Conservation (phyloP, 495 filamentous ascomycete genomes). For the Talaromyces trachyspermus region DNA sequence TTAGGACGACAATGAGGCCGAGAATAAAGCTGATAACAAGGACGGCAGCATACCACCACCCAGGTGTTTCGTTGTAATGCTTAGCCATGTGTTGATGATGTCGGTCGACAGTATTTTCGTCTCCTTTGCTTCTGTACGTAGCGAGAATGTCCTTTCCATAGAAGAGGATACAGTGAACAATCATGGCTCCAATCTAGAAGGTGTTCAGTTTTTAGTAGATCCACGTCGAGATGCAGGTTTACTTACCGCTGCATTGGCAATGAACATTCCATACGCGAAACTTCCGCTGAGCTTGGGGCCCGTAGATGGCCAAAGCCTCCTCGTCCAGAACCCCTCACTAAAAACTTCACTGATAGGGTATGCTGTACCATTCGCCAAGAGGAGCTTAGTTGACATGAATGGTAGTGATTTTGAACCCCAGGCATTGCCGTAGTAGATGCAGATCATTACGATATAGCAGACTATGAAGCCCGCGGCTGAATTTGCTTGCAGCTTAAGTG, state of each 20-base stretch:
- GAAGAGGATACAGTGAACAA: conserved; percentile 6
- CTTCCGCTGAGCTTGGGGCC: conserved; percentile 34
- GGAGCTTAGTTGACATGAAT: conserved; percentile 22
- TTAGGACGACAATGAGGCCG: conserved; percentile 41
- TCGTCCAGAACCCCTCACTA: conserved; percentile 27
- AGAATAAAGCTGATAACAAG: conserved; percentile 41
- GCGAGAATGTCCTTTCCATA: conserved; percentile 1
- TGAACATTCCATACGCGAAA: conserved; percentile 29
- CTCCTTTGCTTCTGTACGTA: background rate
- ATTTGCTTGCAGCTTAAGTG: conserved; percentile 19
- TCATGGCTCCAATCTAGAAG: conserved; percentile 10
- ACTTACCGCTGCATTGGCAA: conserved; percentile 28
- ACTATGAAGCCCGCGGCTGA: conserved; percentile 9
- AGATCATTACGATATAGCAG: conserved; percentile 19
- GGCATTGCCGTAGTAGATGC: conserved; percentile 22
- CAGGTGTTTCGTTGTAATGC: conserved; percentile 44
- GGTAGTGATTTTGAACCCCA: conserved; percentile 20
- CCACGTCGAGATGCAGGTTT: background rate
- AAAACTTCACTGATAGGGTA: conserved; percentile 26
- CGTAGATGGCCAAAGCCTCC: conserved; percentile 13
- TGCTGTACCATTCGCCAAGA: conserved; percentile 3
- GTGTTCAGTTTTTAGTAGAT: background rate
- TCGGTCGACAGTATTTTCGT: conserved; percentile 24
- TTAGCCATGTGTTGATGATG: conserved; percentile 39
- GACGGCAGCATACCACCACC: conserved; percentile 46